These are phyloP conservation scores for Phoenix dactylifera DNA, from an alignment of 176 grass and related monocot species.

Conservation along the genomic window DNA sequence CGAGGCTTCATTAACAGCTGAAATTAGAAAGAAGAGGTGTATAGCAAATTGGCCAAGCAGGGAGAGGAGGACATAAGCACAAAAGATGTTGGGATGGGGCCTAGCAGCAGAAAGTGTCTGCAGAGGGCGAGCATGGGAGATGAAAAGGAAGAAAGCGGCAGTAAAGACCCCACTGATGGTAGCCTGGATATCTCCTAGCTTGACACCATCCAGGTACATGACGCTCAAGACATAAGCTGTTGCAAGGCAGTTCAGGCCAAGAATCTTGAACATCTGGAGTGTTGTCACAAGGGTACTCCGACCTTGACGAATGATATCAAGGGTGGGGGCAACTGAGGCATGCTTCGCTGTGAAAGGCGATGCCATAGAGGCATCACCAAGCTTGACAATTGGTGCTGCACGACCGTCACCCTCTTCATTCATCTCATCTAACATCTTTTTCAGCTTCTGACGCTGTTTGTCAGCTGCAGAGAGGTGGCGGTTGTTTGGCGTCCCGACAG, in stretches of 20 bases:
- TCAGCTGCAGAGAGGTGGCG: constrained; percentile 62
- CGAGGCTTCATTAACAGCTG: constrained; percentile 75
- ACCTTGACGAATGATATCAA: constrained; percentile 95
- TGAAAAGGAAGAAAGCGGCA: constrained; percentile 97
- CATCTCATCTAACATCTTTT: constrained; percentile 96
- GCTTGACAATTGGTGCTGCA: constrained; percentile 57
- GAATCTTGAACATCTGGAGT: constrained; percentile 99
- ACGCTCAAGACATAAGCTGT: constrained; percentile 96
- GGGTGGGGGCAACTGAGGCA: constrained; percentile 77
- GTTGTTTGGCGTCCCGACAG: constrained; percentile 34
- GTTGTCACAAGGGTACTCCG: constrained; percentile 93
- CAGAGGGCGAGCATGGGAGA: constrained; percentile 88
- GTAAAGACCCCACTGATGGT: constrained; percentile 95
- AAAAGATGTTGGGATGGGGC: constrained; percentile 95
- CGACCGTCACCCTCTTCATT: constrained; percentile 85
- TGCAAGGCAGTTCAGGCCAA: constrained; percentile 95
- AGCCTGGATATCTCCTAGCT: constrained; percentile 92
- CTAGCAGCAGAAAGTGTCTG: constrained; percentile 66
- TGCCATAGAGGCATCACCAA: constrained; percentile 99
- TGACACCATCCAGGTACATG: constrained; percentile 97
- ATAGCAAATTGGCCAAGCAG: constrained; percentile 96
- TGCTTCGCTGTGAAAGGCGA: constrained; percentile 98
- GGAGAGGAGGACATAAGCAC: constrained; percentile 78
- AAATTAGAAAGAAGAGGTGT: constrained; percentile 78
- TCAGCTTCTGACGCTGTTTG: constrained; percentile 64